Base-by-base conservation (phyloP, 106 monocot species). In the Platanthera guangdongensis region DNA sequence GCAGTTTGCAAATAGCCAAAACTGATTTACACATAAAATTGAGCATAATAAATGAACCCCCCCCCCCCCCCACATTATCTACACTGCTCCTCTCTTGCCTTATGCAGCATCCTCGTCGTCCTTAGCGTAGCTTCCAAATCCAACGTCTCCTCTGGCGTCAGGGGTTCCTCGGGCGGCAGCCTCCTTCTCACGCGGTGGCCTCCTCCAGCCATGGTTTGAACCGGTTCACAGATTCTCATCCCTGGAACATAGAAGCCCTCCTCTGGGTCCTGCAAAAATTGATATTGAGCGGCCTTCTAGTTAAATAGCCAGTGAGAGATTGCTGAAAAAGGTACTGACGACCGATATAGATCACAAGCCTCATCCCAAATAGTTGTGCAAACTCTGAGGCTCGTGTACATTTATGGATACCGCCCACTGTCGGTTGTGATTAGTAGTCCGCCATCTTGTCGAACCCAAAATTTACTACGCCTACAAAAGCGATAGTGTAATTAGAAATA, bases 361-460 rank as follows among this genome's bases (percentile, higher is more conserved):
- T 21, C 22, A 7, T 63, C 0, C 18, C 8, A 13, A 13, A 0
- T 25, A 7, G 39, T 10, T 9, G 68, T 9, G 39, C 69, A 70
- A 70, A 47, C 47, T 70, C 47, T 46, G 47, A 70, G 69, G 1
- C 47, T 47, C 6, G 7, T 11, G 5, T 47, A 46, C 7, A 70
- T 2, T 47, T 1, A 72, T 72, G 72, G 72, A 72, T 10, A 72
- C 81, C 0, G 81, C 83, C 5, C 67, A 64, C 45, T 50, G 87
- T 72, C 75, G 87, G 52, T 21, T 90, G 16, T 59, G 79, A 52
- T 79, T 79, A 9, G 74, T 87, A 74, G 51, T 72, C 62, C 76
- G 83, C 32, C 90, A 90, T 76, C 69, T 87, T 57, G 52, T 77
- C 46, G 50, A 51, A 48, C 73, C 79, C 46, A 22, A 75, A 76